These are phyloP conservation scores for Mycena leptocephala DNA, from an alignment of 768 basidiomycete genomes.

Conservation along the genomic window DNA sequence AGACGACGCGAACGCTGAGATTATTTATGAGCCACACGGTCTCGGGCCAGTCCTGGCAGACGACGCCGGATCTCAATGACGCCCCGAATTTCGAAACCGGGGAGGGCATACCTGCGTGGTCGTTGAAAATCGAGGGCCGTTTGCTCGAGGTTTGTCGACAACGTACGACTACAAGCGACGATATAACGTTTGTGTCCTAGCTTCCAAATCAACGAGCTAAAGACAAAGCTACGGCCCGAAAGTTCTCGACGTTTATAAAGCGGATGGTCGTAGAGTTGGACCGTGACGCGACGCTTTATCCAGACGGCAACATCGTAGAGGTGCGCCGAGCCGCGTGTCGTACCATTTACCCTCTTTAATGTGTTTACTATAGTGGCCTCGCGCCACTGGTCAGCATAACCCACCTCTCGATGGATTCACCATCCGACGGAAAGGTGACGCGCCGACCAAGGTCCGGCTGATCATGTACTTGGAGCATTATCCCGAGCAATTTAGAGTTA, in stretches of 20 bases:
- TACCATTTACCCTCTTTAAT: not conserved
- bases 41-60: constrained; percentile 91
- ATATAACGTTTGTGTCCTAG: constrained; percentile 59
- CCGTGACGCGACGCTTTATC: constrained; percentile 84
- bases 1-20: constrained; percentile 89
- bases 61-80: constrained; percentile 61
- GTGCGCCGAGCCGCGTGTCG: constrained; percentile 57
- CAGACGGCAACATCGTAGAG: constrained; percentile 93
- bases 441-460: constrained; percentile 84
- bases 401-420: constrained; percentile 90
- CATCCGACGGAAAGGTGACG: constrained; percentile 86
- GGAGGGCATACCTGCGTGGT: constrained; percentile 92
- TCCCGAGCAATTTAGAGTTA: constrained; percentile 89
- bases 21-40: constrained; percentile 93
- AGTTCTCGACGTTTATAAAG: constrained; percentile 91
- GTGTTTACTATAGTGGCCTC: constrained; percentile 69
- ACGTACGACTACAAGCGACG: too few relatives aligned
- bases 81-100: constrained; percentile 82
- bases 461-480: constrained; percentile 90
- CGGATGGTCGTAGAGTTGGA: constrained; percentile 91
- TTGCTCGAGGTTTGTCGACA: constrained; percentile 85
- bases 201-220: constrained; percentile 73
- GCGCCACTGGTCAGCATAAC: constrained; percentile 67
- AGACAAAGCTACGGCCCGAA: constrained; percentile 76
- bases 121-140: constrained; percentile 89